Conservation (phyloP, 176 grass and related monocot genomes). For the Pontederia crassipes region DNA sequence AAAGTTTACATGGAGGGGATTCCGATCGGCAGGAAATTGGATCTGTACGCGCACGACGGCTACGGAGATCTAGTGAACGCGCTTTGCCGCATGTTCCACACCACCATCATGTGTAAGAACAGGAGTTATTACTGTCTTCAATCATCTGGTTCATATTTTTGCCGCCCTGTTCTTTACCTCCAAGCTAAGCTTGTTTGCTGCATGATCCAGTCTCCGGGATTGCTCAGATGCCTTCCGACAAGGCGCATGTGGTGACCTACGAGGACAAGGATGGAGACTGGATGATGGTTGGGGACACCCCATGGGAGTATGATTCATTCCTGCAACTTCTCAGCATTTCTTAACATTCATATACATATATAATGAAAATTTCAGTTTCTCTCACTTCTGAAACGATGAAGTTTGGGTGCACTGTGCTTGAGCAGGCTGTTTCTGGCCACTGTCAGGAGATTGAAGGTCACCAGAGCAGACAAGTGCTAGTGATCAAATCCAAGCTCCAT, state of each 20-base stretch:
- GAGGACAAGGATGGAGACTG: slow-evolving; percentile 69
- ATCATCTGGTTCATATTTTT: not conserved
- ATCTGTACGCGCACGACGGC: slow-evolving; percentile 35
- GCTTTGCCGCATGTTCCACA: slow-evolving; percentile 51
- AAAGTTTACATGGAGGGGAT: slow-evolving; percentile 79
- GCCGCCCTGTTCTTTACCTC: not conserved
- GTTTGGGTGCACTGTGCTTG: not conserved
- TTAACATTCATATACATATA: too few species aligned
- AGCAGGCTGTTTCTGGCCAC: slow-evolving; percentile 49
- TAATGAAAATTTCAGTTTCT: not conserved
- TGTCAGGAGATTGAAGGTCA: slow-evolving; percentile 60
- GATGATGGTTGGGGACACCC: slow-evolving; percentile 81
- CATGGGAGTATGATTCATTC: slow-evolving; percentile 44
- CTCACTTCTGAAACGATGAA: not conserved
- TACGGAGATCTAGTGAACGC: slow-evolving; percentile 37
- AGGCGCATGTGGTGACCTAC: slow-evolving; percentile 49
- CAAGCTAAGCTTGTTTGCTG: not conserved
- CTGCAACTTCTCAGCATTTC: not conserved
- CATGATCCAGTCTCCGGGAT: slow-evolving; percentile 34
- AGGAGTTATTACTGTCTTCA: not conserved
- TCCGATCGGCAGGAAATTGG: slow-evolving; percentile 59
- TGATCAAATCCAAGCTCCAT: too few species aligned
- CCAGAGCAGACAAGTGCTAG: slow-evolving; percentile 38
- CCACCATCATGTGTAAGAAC: slow-evolving; percentile 44
- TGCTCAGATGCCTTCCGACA: slow-evolving; percentile 21